Evolutionary conservation across 345 rosid species (phyloP).

Genomic region (Triadica sebifera): DNA sequence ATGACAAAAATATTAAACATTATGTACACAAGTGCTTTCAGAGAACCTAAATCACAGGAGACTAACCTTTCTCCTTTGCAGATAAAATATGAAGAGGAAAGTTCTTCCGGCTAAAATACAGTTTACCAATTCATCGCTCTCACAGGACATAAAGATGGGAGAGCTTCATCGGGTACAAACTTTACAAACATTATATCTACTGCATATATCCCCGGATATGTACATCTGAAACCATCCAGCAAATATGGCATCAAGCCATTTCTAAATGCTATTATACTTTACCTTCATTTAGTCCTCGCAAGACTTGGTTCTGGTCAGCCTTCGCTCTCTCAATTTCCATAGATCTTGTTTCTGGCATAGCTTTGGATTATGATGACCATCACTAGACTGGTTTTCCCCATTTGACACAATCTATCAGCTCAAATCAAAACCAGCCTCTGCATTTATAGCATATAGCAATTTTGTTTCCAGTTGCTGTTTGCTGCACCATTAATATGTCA

Average conservation of each 20-base stretch:
- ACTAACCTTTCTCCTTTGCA: slow-evolving; percentile 26
- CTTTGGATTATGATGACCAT: not conserved
- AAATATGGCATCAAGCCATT: not conserved
- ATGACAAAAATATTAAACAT: not conserved
- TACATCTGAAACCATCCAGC: slow-evolving; percentile 17
- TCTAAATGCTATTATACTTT: not conserved
- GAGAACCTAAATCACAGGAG: slow-evolving; percentile 10
- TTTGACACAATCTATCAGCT: slow-evolving; percentile 46
- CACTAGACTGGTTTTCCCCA: slow-evolving; percentile 2
- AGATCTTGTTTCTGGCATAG: not conserved
- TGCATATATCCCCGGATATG: slow-evolving; percentile 1
- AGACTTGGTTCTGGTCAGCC: not conserved
- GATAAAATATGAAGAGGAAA: not conserved
- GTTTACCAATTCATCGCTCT: not conserved
- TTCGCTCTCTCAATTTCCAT: not conserved
- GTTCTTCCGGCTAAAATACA: not conserved
- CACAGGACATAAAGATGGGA: not conserved
- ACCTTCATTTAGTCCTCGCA: not conserved
- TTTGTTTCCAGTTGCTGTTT: slow-evolving; percentile 84
- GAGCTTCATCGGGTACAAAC: not conserved
- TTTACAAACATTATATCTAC: not conserved
- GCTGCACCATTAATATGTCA: slow-evolving; percentile 54
- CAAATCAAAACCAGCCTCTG: slow-evolving; percentile 98
- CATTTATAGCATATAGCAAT: slow-evolving; percentile 83
- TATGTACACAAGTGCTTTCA: slow-evolving; percentile 2